phyloP scores from a whole-genome alignment of 2,329 filamentous ascomycete species.

The Arthrinium puccinioides region DNA sequence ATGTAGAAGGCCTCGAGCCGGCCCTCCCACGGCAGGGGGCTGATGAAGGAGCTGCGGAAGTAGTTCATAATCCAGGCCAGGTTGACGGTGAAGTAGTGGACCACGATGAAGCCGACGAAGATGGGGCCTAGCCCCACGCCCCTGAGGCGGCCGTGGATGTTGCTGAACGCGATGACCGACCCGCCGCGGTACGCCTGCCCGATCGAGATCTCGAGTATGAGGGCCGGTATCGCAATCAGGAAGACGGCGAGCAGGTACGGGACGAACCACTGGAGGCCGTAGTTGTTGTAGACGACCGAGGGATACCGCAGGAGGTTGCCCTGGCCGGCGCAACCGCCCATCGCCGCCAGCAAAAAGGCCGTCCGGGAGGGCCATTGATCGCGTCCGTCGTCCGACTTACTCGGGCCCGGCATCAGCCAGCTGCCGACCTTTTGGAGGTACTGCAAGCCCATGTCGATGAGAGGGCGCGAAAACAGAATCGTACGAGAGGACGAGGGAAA shows the following conservation, averaged over 20 bases:
- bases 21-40: conserved; percentile 45
- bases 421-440: conserved; percentile 17
- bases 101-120: conserved; percentile 47
- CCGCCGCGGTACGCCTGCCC: conserved; percentile 57
- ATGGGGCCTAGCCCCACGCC: conserved; percentile 45
- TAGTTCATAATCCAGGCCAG: conserved; percentile 53
- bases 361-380: conserved; percentile 50
- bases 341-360: conserved; percentile 48
- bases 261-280: conserved; percentile 53
- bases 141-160: conserved; percentile 43
- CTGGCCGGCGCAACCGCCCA: conserved; percentile 52
- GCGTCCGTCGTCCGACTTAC: conserved; percentile 30
- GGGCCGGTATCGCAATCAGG: conserved; percentile 46
- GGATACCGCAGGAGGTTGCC: conserved; percentile 52
- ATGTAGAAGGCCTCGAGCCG: conserved; percentile 45
- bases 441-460: not conserved
- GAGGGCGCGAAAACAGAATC: not conserved
- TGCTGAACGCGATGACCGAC: conserved; percentile 46
- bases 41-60: conserved; percentile 47
- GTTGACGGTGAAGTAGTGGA: conserved; percentile 49
- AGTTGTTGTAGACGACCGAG: conserved; percentile 52
- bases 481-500: not conserved
- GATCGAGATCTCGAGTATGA: conserved; percentile 58
- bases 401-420: conserved; percentile 27
- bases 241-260: conserved; percentile 49